phyloP scores from a whole-genome alignment of 768 basidiomycete genomes.

The Glaciozyma antarctica region DNA sequence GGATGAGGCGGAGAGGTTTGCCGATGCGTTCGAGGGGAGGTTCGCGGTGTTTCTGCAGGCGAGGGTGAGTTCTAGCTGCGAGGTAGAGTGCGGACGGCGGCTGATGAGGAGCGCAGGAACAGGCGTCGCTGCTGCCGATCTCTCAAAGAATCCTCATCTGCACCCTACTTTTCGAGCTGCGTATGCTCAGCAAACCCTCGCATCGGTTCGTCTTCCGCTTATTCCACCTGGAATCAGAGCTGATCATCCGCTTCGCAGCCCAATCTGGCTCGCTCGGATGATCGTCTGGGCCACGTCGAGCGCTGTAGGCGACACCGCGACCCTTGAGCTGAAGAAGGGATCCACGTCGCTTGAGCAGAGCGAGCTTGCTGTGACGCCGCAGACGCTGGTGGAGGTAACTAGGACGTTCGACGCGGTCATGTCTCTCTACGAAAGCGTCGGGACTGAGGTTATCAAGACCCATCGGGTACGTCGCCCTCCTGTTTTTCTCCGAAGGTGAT shows the following conservation, averaged over 20 bases:
- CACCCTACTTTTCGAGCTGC: conserved; percentile 55
- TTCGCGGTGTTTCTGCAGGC: conserved; percentile 48
- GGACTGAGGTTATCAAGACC: not conserved
- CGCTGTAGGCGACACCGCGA: not conserved
- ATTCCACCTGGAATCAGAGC: not conserved
- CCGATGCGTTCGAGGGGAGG: conserved; percentile 51
- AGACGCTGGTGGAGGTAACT: not conserved
- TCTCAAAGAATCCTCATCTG: conserved; percentile 55
- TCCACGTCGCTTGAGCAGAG: not conserved
- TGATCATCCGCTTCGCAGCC: conserved; percentile 40
- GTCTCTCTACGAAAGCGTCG: not conserved
- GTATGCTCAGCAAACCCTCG: conserved; percentile 54
- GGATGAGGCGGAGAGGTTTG: conserved; percentile 40
- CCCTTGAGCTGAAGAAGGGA: not conserved
- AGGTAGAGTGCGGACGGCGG: not conserved
- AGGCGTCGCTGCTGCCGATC: conserved; percentile 46
- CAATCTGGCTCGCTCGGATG: conserved; percentile 31
- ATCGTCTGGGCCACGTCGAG: conserved; percentile 38
- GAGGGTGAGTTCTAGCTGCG: conserved; percentile 20
- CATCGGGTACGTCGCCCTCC: not conserved
- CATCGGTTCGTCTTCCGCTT: conserved; percentile 37
- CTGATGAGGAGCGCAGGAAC: conserved; percentile 48
- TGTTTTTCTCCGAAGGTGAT: not conserved
- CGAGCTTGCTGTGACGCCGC: not conserved
- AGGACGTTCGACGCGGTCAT: not conserved